Conservation (phyloP, 2,329 filamentous ascomycete species). For the Amauroascus verrucosus region DNA sequence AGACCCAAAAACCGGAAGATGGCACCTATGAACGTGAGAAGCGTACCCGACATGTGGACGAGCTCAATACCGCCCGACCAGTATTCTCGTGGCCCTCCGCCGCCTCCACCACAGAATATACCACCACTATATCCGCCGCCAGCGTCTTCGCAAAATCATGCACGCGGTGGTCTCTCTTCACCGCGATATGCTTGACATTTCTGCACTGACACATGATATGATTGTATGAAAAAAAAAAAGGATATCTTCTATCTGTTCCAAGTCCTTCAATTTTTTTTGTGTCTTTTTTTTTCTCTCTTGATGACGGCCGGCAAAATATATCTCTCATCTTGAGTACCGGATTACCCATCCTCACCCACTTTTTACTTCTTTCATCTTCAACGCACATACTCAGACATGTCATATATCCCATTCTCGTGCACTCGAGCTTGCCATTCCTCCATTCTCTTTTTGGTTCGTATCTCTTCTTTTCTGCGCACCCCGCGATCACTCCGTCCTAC, state of each 20-base stretch:
- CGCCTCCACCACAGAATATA: neutral
- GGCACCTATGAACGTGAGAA: conserved; percentile 13
- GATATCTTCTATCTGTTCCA: neutral
- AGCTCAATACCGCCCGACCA: conserved; percentile 5
- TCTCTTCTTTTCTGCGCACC: neutral
- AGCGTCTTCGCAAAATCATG: conserved; percentile 4
- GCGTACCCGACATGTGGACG: conserved; percentile 6
- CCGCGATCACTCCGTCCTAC: too few species aligned
- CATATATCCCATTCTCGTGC: neutral
- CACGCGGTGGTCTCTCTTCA: neutral
- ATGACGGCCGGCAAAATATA: neutral
- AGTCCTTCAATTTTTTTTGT: too few species aligned
- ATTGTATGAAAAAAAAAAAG: conserved; percentile 7
- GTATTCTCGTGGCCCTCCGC: conserved; percentile 6
- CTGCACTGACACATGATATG: neutral
- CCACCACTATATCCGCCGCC: conserved; percentile 7
- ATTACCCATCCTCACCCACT: neutral
- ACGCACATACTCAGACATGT: neutral
- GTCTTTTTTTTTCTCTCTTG: neutral
- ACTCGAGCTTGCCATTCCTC: neutral
- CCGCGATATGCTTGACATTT: conserved; percentile 8
- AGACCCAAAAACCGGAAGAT: conserved; percentile 19
- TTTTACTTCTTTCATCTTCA: neutral
- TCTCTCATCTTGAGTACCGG: too few species aligned
- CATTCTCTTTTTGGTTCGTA: neutral